Conservation (phyloP, 2,329 filamentous ascomycete species). For the Aureobasidium pullulans region DNA sequence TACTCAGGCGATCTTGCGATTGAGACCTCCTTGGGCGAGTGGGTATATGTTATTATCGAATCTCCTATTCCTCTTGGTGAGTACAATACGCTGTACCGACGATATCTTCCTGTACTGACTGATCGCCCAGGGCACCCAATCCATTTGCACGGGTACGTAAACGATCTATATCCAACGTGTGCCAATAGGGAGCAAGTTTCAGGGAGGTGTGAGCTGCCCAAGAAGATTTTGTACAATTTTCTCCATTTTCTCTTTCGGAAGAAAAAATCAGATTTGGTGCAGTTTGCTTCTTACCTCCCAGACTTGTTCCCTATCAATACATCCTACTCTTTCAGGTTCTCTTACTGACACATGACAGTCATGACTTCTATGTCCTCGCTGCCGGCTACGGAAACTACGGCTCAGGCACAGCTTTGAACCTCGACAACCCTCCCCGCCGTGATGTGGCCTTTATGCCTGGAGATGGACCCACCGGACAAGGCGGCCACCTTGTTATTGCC, state of each 20-base stretch:
- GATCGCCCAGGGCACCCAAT: constrained; percentile 12
- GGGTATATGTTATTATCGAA: constrained; percentile 40
- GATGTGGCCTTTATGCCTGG: constrained; percentile 28
- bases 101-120: too few relatives aligned
- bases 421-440: constrained; percentile 25
- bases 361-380: constrained; percentile 39
- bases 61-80: constrained; percentile 26
- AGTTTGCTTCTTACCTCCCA: too few relatives aligned
- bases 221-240: too few relatives aligned
- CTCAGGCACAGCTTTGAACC: constrained; percentile 24
- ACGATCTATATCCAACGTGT: too few relatives aligned
- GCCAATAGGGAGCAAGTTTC: too few relatives aligned
- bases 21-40: constrained; percentile 27
- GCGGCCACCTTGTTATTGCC: constrained; percentile 27
- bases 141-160: constrained; percentile 21
- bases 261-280: too few relatives aligned
- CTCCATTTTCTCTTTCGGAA: too few relatives aligned
- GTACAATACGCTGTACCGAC: too few relatives aligned
- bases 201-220: too few relatives aligned
- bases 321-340: too few relatives aligned
- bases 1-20: constrained; percentile 29
- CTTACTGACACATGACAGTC: constrained; percentile 26
- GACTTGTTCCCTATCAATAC: too few relatives aligned
- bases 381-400: constrained; percentile 30
- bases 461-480: constrained; percentile 12